These are phyloP conservation scores for Thielaviopsis populi DNA, from an alignment of 2,329 filamentous ascomycete genomes.

Conservation along the genomic window DNA sequence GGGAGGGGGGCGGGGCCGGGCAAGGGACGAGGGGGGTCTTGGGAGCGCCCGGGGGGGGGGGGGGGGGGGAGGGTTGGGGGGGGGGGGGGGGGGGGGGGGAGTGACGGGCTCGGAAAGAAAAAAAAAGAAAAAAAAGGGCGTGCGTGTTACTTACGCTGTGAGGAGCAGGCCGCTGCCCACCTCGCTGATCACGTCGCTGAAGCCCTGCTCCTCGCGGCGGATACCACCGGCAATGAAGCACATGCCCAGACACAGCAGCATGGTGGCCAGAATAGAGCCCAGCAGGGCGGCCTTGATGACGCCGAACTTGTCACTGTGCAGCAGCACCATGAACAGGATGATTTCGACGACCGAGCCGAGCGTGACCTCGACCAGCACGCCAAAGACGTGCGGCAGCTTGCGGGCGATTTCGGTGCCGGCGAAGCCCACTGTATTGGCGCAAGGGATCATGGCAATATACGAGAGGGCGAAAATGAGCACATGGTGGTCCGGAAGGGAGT, in stretches of 20 bases:
- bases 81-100: too few relatives aligned
- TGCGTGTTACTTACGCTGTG: slow-evolving; percentile 53
- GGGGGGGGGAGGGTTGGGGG: too few relatives aligned
- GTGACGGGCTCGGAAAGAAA: too few relatives aligned
- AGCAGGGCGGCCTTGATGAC: slow-evolving; percentile 74
- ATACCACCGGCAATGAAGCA: slow-evolving; percentile 70
- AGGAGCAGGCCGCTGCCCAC: slow-evolving; percentile 63
- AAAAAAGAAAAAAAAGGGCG: too few relatives aligned
- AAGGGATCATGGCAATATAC: slow-evolving; percentile 36
- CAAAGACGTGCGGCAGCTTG: slow-evolving; percentile 60
- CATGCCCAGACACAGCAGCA: slow-evolving; percentile 62
- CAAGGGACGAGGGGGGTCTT: too few relatives aligned
- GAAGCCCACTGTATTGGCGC: slow-evolving; percentile 35
- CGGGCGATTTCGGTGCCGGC: slow-evolving; percentile 54
- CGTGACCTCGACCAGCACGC: slow-evolving; percentile 46
- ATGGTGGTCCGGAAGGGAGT: slow-evolving; percentile 25
- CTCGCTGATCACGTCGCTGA: slow-evolving; percentile 63
- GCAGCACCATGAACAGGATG: slow-evolving; percentile 64
- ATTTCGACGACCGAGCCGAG: slow-evolving; percentile 63
- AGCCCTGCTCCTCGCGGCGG: slow-evolving; percentile 49
- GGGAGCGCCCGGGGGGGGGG: too few relatives aligned
- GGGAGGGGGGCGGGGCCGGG: too few relatives aligned
- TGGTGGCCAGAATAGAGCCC: slow-evolving; percentile 68
- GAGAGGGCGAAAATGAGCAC: slow-evolving; percentile 33
- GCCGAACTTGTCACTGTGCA: slow-evolving; percentile 40